A percentile compares a stretch with the other conserved stretches of the same genome.
Conservation (phyloP, 352 stramenopile genomes). For the Sclerospora graminicola region DNA sequence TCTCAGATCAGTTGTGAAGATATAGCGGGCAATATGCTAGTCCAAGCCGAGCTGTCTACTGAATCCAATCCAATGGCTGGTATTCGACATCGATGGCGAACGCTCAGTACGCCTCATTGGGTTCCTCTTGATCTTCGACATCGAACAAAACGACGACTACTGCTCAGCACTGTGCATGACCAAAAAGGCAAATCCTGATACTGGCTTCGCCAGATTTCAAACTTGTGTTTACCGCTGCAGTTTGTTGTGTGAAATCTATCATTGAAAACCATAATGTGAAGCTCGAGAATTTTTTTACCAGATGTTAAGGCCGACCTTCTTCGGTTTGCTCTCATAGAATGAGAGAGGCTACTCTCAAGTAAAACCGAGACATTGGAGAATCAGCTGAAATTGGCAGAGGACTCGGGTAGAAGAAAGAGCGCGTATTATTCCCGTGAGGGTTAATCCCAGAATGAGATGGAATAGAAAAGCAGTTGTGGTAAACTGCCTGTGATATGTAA, state of each 20-base stretch:
- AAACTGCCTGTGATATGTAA: no score
- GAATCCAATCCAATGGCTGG: neutral
- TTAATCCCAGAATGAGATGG: no score
- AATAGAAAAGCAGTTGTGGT: no score
- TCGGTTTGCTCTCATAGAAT: slow-evolving; percentile 25
- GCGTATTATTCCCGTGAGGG: no score
- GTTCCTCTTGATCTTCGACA: slow-evolving; percentile 13
- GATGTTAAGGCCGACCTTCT: slow-evolving; percentile 19
- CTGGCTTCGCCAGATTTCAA: slow-evolving; percentile 33
- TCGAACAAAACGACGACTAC: slow-evolving; percentile 2
- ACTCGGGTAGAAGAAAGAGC: no score
- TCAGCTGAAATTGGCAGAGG: slow-evolving; percentile 67
- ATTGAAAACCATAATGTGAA: slow-evolving; percentile 47
- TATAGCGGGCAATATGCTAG: slow-evolving; percentile 1
- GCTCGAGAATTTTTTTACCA: slow-evolving; percentile 16
- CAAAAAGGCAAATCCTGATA: slow-evolving; percentile 19
- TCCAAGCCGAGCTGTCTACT: slow-evolving; percentile 1
- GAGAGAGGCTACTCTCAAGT: slow-evolving; percentile 33
- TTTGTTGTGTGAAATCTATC: slow-evolving; percentile 57
- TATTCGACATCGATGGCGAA: slow-evolving; percentile 8
- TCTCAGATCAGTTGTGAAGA: slow-evolving; percentile 2
- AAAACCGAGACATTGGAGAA: slow-evolving; percentile 43
- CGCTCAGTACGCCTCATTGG: slow-evolving; percentile 17
- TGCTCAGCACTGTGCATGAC: slow-evolving; percentile 22
- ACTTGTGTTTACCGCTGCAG: slow-evolving; percentile 47